Conservation (phyloP, 2,329 filamentous ascomycete species). For the Escovopsis sp. region DNA sequence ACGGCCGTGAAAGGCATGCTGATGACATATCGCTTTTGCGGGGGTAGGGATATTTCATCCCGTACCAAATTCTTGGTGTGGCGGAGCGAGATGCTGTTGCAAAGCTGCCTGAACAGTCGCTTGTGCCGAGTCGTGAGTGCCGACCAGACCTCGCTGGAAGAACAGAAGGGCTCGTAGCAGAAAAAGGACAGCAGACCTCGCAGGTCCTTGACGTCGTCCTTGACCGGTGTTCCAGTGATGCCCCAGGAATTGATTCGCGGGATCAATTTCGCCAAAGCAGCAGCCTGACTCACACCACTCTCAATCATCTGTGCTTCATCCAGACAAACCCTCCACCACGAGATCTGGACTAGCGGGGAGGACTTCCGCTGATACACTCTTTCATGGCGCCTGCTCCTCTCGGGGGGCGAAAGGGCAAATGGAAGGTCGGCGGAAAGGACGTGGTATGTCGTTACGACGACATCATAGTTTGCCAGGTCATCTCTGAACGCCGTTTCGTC, state of each 20-base stretch:
- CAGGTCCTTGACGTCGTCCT: conserved; percentile 63
- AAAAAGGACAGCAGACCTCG: conserved; percentile 73
- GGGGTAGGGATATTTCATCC: conserved; percentile 63
- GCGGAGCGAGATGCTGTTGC: conserved; percentile 58
- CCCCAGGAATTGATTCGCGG: conserved; percentile 83
- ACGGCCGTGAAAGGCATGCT: conserved; percentile 81
- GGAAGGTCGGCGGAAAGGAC: conserved; percentile 71
- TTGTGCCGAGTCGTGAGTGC: conserved; percentile 47
- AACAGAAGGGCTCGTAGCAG: conserved; percentile 60
- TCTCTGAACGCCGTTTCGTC: conserved; percentile 26
- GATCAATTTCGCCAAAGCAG: conserved; percentile 63
- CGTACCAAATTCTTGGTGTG: conserved; percentile 76
- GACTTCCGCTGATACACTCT: conserved; percentile 51
- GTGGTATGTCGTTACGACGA: conserved; percentile 51
- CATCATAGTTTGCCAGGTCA: conserved; percentile 35
- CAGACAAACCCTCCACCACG: conserved; percentile 74
- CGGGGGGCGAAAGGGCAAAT: conserved; percentile 55
- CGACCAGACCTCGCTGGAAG: conserved; percentile 50
- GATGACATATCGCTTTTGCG: conserved; percentile 75
- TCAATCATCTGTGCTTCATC: conserved; percentile 89
- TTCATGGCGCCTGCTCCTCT: conserved; percentile 49
- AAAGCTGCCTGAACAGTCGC: conserved; percentile 51
- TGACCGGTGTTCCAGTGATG: conserved; percentile 75
- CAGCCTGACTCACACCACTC: conserved; percentile 70
- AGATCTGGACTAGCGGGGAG: conserved; percentile 67